Base-by-base conservation (phyloP, 2,329 filamentous ascomycete species). In the Beauveria sp. region DNA sequence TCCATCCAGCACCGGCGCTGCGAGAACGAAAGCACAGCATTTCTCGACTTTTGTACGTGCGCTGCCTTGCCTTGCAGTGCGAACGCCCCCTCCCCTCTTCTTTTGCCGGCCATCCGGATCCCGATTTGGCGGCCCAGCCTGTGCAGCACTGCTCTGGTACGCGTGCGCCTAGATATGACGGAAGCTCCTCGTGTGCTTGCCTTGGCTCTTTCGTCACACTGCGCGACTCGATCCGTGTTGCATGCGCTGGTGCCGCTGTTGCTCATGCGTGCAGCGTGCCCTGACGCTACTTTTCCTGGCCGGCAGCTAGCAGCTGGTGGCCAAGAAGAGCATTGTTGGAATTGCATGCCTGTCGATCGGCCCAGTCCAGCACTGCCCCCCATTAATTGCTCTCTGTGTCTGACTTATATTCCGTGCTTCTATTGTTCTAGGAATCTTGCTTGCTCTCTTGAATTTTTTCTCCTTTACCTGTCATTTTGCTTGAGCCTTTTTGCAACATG, bases 1-100 rank as follows among this genome's bases (percentile, higher is more conserved):
- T 67, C 66, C 67, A 67, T 67, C 65, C 67, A 70, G 63, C 65
- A 43, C 52, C 52, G 9, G 7, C 22, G 57, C 26, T 34, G 30
- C 18, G n/a, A 43, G 50, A 41, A 54, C 50, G 34, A 34, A 59
- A 54, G 57, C 57, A n/a, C 48, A 53, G 50, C 48, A 54, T 59
- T 54, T 40, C 20, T 59, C 57, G 50, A 47, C 57, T 53, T 9
- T 51, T 52, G 57, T 59, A 54, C 48, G 48, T 59, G 50, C 34
- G 30, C 30, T 14, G 30, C 30, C 12, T 34, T 34, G 30, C 48
- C 46, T 51, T n/a, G 43, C 34, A 50, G 22, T 37, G 43, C 20
- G 18, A 26, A 28, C 37, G 3, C 18, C 26, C 12, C 7, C 24
- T n/a, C 40, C 40, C 8, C 16, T 10, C 22, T 40, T 20, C n/a